Percentiles rank a stretch among this genome's conserved stretches.
These are phyloP conservation scores for Rhypophila decipiens DNA, from an alignment of 495 filamentous ascomycete species.

Conservation along the genomic window DNA sequence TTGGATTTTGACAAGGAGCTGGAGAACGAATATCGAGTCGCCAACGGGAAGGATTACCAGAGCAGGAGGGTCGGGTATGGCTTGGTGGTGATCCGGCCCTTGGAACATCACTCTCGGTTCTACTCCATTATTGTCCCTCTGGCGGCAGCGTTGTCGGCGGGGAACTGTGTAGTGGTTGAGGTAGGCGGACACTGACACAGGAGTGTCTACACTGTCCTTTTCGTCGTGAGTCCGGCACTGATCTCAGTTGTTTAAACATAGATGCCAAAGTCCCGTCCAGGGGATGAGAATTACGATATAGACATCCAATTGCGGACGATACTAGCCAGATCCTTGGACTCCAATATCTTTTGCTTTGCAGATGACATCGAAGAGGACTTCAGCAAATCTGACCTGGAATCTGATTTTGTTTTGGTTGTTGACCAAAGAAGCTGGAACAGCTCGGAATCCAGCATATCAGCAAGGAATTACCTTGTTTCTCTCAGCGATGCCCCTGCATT, in stretches of 20 bases:
- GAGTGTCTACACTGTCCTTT: no score
- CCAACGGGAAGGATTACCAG: constrained; percentile 31
- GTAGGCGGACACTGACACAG: no score
- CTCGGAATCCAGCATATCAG: background rate
- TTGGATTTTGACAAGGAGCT: constrained; percentile 34
- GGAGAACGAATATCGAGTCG: constrained; percentile 45
- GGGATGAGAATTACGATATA: no score
- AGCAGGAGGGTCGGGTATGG: constrained; percentile 27
- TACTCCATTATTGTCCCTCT: constrained; percentile 41
- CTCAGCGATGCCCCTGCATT: constrained; percentile 30
- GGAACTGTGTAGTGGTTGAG: constrained; percentile 48
- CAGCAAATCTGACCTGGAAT: constrained; percentile 6
- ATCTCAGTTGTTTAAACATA: no score
- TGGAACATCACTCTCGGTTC: constrained; percentile 41
- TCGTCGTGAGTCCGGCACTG: no score
- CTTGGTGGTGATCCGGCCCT: constrained; percentile 47
- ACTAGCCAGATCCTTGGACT: constrained; percentile 34
- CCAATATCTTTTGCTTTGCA: constrained; percentile 36
- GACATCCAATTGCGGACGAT: constrained; percentile 37
- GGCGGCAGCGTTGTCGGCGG: constrained; percentile 43
- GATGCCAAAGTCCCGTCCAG: no score
- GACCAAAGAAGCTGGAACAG: constrained; percentile 12
- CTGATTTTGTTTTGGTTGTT: constrained; percentile 11
- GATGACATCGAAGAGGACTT: constrained; percentile 11
- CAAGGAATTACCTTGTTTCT: constrained; percentile 16